phyloP scores from a whole-genome alignment of 768 basidiomycete genomes.

The Tylopilus plumbeoviolaceoides region DNA sequence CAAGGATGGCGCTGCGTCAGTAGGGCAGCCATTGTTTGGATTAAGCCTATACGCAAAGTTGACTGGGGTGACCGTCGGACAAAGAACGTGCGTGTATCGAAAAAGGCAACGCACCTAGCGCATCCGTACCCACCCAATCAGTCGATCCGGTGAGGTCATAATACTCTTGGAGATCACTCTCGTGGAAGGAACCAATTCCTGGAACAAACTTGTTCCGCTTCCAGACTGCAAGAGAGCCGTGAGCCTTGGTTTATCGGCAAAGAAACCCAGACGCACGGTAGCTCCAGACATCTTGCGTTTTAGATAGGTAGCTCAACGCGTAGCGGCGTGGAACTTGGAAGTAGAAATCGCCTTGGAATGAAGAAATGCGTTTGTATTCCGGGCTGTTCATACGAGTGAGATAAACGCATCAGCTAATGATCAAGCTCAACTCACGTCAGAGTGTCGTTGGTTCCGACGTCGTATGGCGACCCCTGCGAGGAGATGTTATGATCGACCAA shows the following conservation, averaged over 20 bases:
- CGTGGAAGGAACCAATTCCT: neutral
- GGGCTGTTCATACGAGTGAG: neutral
- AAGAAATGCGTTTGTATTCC: conserved; percentile 3
- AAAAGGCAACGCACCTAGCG: conserved; percentile 3
- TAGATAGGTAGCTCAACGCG: conserved; percentile 6
- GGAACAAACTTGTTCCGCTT: neutral
- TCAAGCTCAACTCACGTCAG: neutral
- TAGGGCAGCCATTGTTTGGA: conserved; percentile 11
- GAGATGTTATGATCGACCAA: neutral
- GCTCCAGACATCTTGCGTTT: conserved; percentile 13
- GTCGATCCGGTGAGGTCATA: conserved; percentile 7
- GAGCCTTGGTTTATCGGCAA: neutral
- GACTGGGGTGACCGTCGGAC: conserved; percentile 1
- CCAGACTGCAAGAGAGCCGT: neutral
- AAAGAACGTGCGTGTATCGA: neutral
- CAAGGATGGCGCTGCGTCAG: conserved; percentile 7
- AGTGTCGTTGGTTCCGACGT: conserved; percentile 20
- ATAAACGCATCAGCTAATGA: neutral
- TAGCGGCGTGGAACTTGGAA: conserved; percentile 7
- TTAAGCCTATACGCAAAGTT: conserved; percentile 16
- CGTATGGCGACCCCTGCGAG: conserved; percentile 25
- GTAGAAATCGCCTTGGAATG: conserved; percentile 17
- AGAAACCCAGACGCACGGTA: neutral
- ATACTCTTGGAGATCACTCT: conserved; percentile 10
- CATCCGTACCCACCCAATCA: conserved; percentile 15